A percentile compares a stretch with the other conserved stretches of the same genome.
These are phyloP conservation scores for Sphenostylis stenocarpa DNA, from an alignment of 306 rosid genomes.

Conservation along the genomic window DNA sequence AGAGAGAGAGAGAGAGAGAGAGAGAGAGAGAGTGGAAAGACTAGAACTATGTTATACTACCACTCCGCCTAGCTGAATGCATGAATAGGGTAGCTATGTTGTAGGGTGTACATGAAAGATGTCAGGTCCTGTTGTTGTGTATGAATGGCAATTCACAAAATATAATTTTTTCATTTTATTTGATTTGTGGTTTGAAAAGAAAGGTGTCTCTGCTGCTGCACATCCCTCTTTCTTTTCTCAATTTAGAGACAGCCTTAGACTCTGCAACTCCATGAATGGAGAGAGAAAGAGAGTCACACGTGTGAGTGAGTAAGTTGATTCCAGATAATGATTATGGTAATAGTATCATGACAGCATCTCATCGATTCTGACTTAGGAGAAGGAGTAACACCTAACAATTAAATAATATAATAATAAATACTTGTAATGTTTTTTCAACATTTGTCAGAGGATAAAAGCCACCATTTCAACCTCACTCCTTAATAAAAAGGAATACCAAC, in stretches of 20 bases:
- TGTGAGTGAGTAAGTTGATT: neutral
- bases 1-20: neutral
- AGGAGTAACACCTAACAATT: neutral
- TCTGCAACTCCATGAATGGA: conserved; percentile 39
- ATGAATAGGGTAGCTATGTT: conserved; percentile 1
- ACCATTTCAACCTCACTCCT: neutral
- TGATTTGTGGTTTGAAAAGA: conserved; percentile 42
- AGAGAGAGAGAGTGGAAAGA: neutral
- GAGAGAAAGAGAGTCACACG: conserved; percentile 37
- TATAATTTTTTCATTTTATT: neutral
- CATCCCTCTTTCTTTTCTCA: conserved; percentile 44
- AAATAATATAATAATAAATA: no score
- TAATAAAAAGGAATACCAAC: no score
- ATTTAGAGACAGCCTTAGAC: conserved; percentile 51
- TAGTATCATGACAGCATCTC: conserved; percentile 14
- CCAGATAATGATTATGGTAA: conserved; percentile 12
- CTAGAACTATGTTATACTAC: neutral
- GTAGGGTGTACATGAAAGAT: conserved; percentile 7
- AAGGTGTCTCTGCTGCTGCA: conserved; percentile 49
- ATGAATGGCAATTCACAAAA: neutral
- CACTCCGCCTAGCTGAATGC: neutral
- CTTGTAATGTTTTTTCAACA: neutral
- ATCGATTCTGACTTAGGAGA: neutral
- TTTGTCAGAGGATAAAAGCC: neutral
- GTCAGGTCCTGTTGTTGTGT: neutral